Base-by-base conservation (phyloP, 139 green algal species). In the Coelastrella sp. region DNA sequence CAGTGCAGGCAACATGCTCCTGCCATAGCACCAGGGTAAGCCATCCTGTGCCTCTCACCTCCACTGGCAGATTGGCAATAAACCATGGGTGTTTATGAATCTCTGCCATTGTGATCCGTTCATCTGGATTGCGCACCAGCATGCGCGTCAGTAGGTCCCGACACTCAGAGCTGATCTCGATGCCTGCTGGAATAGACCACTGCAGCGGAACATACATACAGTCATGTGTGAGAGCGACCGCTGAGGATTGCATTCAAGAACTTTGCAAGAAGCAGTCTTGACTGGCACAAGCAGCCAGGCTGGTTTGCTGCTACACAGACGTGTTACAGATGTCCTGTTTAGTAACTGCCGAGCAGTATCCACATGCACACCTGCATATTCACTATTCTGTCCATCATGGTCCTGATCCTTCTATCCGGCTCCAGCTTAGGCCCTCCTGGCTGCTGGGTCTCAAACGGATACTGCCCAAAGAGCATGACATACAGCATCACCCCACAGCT, bases 401-500 rank as follows among this genome's bases (percentile, higher is more conserved):
- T 87, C 49, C 92, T 49, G 83, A 92, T 92, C 80, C 89, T 87
- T 66, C 82, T 89, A 65, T 86, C 82, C 6, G 80, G 65, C 70
- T 91, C 88, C 65, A 91, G n/a, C 87, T 91, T 91, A 66, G 87
- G 87, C 3, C 78, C 87, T 1, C 78, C 78, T 80, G 75, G 58
- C 59, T 85, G 68, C 78, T 90, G 87, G 27, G 89, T 88, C 11
- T 99, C 97, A 91, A 99, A 99, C 14, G 98, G 98, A 89, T 99
- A 99, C 25, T 94, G 92, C 19, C 97, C 97, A 66, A 97, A 96
- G 65, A 97, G 92, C 98, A 99, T 99, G 11, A 99, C 97, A 88
- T 99, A 99, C 82, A 99, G 95, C 92, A 99, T 99, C 15, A 99
- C 98, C 4, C 98, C 98, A 89, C 96, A 99, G 14, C 85, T 92